These are phyloP conservation scores for Wickerhamiella galacta DNA, from an alignment of 805 yeast genomes.

Conservation along the genomic window DNA sequence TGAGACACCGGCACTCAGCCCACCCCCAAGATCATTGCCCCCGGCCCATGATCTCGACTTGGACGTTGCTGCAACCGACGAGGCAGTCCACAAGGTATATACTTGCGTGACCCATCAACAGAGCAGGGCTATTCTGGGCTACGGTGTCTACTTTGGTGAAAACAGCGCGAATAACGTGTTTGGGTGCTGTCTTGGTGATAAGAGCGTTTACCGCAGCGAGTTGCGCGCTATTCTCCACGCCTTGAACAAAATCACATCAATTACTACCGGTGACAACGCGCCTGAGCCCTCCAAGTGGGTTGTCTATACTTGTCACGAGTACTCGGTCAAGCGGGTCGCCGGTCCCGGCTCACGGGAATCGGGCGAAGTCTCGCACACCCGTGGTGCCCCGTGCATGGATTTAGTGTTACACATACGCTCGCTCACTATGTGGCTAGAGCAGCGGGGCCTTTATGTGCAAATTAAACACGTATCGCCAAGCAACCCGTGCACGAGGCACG, in stretches of 20 bases:
- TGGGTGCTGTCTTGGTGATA: slow-evolving; percentile 3
- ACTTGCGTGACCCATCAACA: slow-evolving; percentile 3
- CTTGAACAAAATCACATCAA: background rate
- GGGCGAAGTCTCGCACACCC: slow-evolving; percentile 1
- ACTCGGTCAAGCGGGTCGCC: slow-evolving; percentile 2
- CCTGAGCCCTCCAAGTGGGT: background rate
- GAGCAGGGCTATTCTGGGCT: slow-evolving; percentile 3
- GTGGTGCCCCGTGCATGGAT: slow-evolving; percentile 8
- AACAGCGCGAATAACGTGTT: slow-evolving; percentile 4
- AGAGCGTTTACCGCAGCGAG: slow-evolving; percentile 6
- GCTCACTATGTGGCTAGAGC: slow-evolving; percentile 2
- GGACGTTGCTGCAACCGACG: too few relatives aligned
- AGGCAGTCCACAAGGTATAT: slow-evolving; percentile 1
- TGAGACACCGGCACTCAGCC: too few relatives aligned
- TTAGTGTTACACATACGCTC: slow-evolving; percentile 6
- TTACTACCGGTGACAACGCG: background rate
- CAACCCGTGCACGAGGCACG: slow-evolving; percentile 1
- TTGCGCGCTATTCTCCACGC: slow-evolving; percentile 6
- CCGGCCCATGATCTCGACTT: too few relatives aligned
- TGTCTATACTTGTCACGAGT: slow-evolving; percentile 5
- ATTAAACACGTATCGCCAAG: background rate
- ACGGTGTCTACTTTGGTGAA: slow-evolving; percentile 6
- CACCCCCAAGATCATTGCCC: too few relatives aligned
- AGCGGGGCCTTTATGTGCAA: background rate
- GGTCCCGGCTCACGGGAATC: background rate